phyloP scores from a whole-genome alignment of 192 early-diverging fungal species.

The Polychytrium aggregatum region DNA sequence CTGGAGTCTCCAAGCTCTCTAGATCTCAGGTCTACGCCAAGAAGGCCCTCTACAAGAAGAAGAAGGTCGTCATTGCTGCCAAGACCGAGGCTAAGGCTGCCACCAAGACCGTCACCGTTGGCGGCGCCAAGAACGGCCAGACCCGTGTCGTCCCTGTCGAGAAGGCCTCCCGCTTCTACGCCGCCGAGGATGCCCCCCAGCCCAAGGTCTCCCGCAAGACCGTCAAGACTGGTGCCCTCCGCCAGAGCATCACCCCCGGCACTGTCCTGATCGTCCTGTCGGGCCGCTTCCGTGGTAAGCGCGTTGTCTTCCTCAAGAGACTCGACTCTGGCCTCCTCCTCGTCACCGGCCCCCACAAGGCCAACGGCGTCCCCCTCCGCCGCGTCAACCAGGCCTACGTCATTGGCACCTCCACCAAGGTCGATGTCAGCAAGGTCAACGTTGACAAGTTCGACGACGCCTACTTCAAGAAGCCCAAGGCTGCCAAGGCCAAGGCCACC shows the following conservation, averaged over 20 bases:
- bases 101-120: conserved; percentile 56
- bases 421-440: conserved; percentile 71
- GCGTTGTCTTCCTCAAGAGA: conserved; percentile 98
- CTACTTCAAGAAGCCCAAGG: conserved; percentile 82
- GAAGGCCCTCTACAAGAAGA: conserved; percentile 83
- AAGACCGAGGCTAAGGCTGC: conserved; percentile 35
- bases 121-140: conserved; percentile 75
- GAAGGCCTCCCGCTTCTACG: conserved; percentile 67
- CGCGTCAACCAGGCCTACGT: conserved; percentile 99
- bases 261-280: conserved; percentile 93
- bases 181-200: conserved; percentile 69
- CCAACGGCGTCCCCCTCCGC: conserved; percentile 97
- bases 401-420: conserved; percentile 98
- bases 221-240: conserved; percentile 59
- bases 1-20: conserved; percentile 73
- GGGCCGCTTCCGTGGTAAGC: conserved; percentile 95
- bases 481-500: conserved; percentile 60
- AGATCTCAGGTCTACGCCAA: conserved; percentile 74
- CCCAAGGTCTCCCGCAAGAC: conserved; percentile 67
- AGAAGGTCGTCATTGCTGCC: conserved; percentile 49
- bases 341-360: conserved; percentile 93
- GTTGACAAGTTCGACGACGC: conserved; percentile 83
- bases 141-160: conserved; percentile 54
- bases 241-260: conserved; percentile 90
- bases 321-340: conserved; percentile 87